Evolutionary conservation across 352 stramenopile species (phyloP).

Genomic region (Pythium sukuiense): DNA sequence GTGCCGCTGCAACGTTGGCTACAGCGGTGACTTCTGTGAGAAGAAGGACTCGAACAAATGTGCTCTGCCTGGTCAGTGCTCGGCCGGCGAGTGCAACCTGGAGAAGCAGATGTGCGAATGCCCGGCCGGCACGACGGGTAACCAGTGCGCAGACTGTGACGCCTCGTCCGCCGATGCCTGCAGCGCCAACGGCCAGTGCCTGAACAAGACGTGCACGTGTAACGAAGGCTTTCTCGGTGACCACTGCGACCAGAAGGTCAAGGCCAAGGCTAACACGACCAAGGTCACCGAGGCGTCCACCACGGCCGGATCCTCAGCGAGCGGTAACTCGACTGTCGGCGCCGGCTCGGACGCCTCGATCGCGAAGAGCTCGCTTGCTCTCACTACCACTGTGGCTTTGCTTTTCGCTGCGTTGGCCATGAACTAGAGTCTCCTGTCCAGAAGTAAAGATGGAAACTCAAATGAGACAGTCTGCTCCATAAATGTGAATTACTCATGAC

Average conservation of each 20-base stretch:
- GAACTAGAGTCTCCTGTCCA: background rate
- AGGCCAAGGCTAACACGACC: conserved; percentile 26
- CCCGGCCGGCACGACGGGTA: conserved; percentile 55
- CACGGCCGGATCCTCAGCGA: conserved; percentile 1
- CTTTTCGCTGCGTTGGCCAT: background rate
- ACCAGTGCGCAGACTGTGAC: conserved; percentile 77
- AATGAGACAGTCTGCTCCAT: background rate
- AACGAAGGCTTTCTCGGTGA: conserved; percentile 58
- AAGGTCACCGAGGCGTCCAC: conserved; percentile 2
- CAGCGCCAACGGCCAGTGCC: conserved; percentile 61
- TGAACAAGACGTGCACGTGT: conserved; percentile 53
- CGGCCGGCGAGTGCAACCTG: conserved; percentile 66
- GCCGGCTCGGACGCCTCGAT: background rate
- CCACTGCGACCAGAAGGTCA: conserved; percentile 68
- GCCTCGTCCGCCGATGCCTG: conserved; percentile 53
- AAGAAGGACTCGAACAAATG: conserved; percentile 75
- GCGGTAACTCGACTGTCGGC: conserved; percentile 3
- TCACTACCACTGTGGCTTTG: background rate
- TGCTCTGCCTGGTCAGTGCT: conserved; percentile 66
- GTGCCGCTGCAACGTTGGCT: conserved; percentile 75
- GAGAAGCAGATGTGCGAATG: conserved; percentile 67
- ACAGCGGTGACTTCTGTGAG: conserved; percentile 61
- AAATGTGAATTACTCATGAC: conserved; percentile 20
- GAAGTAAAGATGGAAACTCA: background rate
- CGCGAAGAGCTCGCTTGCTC: background rate